These are phyloP conservation scores for Hericium coralloides DNA, from an alignment of 768 basidiomycete species.

Conservation along the genomic window DNA sequence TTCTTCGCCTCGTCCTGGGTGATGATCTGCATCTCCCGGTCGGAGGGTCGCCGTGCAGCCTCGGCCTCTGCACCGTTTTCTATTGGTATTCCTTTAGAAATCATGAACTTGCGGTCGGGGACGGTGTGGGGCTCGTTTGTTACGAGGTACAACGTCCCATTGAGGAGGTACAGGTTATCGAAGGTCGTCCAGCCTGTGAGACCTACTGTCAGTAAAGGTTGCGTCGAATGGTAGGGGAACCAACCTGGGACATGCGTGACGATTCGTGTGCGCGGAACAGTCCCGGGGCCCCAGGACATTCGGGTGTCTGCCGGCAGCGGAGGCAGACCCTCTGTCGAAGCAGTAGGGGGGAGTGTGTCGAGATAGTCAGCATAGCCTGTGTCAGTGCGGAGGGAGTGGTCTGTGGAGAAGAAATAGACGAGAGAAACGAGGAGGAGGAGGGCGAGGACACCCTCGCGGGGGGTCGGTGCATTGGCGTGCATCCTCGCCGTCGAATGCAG, in stretches of 20 bases:
- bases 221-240: neutral
- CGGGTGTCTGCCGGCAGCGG: slow-evolving; percentile 4
- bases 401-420: slow-evolving; percentile 8
- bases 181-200: slow-evolving; percentile 84
- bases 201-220: neutral
- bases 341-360: too few relatives aligned
- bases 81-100: slow-evolving; percentile 59
- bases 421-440: slow-evolving; percentile 20
- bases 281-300: slow-evolving; percentile 19
- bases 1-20: slow-evolving; percentile 52
- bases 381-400: too few relatives aligned
- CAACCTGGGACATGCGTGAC: slow-evolving; percentile 71
- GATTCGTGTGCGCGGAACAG: slow-evolving; percentile 53
- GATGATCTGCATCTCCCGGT: slow-evolving; percentile 73
- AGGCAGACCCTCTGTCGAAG: neutral
- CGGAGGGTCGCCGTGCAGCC: slow-evolving; percentile 57
- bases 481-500: neutral
- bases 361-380: too few relatives aligned
- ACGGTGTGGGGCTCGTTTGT: slow-evolving; percentile 57
- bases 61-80: slow-evolving; percentile 46
- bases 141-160: slow-evolving; percentile 79
- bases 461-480: slow-evolving; percentile 16
- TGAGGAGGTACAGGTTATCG: slow-evolving; percentile 72
- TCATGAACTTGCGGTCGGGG: slow-evolving; percentile 61
- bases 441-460: slow-evolving; percentile 22